Percentiles rank a stretch among this genome's conserved stretches.
Conservation (phyloP, 495 filamentous ascomycete species). For the Saxophila tyrrhenica region DNA sequence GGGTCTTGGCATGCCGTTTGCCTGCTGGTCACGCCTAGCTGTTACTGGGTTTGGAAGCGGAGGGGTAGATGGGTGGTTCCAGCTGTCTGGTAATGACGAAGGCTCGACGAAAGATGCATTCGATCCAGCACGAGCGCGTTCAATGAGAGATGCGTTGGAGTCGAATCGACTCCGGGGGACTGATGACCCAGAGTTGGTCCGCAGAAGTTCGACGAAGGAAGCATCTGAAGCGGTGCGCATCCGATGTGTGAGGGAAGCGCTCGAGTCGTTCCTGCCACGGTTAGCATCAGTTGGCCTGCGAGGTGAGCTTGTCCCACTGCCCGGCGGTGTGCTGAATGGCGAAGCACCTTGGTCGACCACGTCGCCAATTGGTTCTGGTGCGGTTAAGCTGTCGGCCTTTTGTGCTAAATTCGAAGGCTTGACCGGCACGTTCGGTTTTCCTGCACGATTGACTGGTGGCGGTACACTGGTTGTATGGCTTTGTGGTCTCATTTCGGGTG, state of each 20-base stretch:
- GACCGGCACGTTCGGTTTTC: constrained; percentile 63
- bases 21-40: constrained; percentile 8
- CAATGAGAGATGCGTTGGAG: constrained; percentile 9
- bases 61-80: constrained; percentile 1
- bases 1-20: constrained; percentile 7
- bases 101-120: constrained; percentile 14
- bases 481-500: not conserved
- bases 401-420: constrained; percentile 32
- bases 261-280: constrained; percentile 20
- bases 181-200: constrained; percentile 6
- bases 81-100: constrained; percentile 5
- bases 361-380: constrained; percentile 31
- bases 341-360: constrained; percentile 50
- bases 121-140: constrained; percentile 7
- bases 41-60: constrained; percentile 6
- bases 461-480: constrained; percentile 31
- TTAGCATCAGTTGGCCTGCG: constrained; percentile 10
- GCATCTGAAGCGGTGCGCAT: constrained; percentile 12
- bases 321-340: constrained; percentile 84
- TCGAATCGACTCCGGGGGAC: constrained; percentile 3
- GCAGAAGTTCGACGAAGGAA: not conserved
- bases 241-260: constrained; percentile 9
- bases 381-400: constrained; percentile 20
- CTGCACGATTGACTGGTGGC: constrained; percentile 65
- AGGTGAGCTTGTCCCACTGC: constrained; percentile 51